These are phyloP conservation scores for Platanus orientalis DNA, from an alignment of 164 flowering plant species.

Conservation along the genomic window DNA sequence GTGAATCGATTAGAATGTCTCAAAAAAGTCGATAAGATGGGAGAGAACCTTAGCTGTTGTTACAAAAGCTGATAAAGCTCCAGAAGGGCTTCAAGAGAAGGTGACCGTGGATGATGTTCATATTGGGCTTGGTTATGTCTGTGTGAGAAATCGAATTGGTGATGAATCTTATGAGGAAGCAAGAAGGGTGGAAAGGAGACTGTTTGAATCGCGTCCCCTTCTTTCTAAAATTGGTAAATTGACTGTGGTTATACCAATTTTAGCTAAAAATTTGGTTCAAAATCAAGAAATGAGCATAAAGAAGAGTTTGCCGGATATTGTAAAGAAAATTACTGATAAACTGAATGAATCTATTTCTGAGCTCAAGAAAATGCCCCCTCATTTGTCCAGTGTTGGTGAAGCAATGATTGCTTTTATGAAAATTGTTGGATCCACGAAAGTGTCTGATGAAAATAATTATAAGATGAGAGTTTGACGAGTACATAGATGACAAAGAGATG, in stretches of 20 bases:
- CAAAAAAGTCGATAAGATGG: constrained; percentile 18
- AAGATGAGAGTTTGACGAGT: constrained; percentile 19
- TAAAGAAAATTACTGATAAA: background rate
- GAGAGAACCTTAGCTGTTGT: constrained; percentile 25
- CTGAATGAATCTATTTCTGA: background rate
- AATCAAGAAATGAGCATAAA: background rate
- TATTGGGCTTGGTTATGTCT: background rate
- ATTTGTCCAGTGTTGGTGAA: constrained; percentile 7
- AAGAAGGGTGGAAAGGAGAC: background rate
- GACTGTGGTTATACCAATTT: constrained; percentile 3
- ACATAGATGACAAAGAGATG: constrained; percentile 3
- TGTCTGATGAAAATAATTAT: constrained; percentile 15
- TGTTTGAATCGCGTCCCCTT: background rate
- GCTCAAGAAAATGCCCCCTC: constrained; percentile 14
- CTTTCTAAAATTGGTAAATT: background rate
- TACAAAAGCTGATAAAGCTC: constrained; percentile 20
- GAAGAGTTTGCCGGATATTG: constrained; percentile 6
- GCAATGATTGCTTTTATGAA: constrained; percentile 15
- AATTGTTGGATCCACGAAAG: constrained; percentile 11
- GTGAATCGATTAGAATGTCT: too few relatives aligned
- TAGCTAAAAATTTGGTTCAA: constrained; percentile 8
- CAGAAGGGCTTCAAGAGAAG: constrained; percentile 14
- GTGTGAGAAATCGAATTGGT: background rate
- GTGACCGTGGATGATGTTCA: background rate
- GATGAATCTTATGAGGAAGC: background rate